Conservation (phyloP, 331 rosid species). For the Rhamnella rubrinervis region DNA sequence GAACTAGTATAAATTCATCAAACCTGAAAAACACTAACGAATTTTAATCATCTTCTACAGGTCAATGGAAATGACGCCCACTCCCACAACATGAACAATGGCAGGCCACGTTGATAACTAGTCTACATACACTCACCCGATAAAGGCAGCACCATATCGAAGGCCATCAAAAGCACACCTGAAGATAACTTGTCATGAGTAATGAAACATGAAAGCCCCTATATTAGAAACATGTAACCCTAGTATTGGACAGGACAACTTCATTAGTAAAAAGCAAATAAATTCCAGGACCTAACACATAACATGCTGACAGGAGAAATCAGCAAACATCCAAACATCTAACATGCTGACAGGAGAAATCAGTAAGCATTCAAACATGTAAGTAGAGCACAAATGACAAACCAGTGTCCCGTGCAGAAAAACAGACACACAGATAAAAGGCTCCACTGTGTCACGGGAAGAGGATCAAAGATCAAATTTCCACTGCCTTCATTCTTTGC, state of each 20-base stretch:
- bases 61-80: slow-evolving; percentile 12
- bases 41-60: slow-evolving; percentile 17
- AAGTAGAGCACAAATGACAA: slow-evolving; percentile 32
- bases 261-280: slow-evolving; percentile 2
- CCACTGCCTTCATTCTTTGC: slow-evolving; percentile 37
- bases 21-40: slow-evolving; percentile 57
- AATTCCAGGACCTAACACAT: background rate
- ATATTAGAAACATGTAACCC: background rate
- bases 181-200: slow-evolving; percentile 25
- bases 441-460: slow-evolving; percentile 82
- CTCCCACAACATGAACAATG: background rate
- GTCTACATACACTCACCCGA: slow-evolving; percentile 52
- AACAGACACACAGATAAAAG: slow-evolving; percentile 80
- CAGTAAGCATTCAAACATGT: slow-evolving; percentile 18
- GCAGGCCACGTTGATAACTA: background rate
- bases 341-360: slow-evolving; percentile 15
- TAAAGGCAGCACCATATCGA: slow-evolving; percentile 93
- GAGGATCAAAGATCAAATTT: slow-evolving; percentile 35
- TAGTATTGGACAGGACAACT: background rate
- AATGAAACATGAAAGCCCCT: background rate
- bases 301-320: slow-evolving; percentile 15
- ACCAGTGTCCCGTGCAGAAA: slow-evolving; percentile 98
- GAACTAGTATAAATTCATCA: slow-evolving; percentile 77
- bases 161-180: slow-evolving; percentile 99
- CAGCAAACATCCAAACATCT: slow-evolving; percentile 18